phyloP scores from a whole-genome alignment of 805 yeast genomes.

The Torulaspora microellipsoides region DNA sequence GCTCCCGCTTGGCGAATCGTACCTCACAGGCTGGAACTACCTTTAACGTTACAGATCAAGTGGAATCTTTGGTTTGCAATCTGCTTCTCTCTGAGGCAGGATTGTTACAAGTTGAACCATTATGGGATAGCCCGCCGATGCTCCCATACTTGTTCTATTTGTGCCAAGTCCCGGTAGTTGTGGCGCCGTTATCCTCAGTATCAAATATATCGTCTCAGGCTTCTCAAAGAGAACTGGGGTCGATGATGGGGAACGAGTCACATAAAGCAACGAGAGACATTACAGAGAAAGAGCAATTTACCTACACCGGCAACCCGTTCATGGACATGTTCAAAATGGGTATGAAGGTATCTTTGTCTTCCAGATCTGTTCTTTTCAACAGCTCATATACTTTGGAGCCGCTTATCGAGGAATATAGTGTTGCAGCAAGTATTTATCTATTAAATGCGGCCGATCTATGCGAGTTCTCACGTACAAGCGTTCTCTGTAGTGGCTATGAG shows the following conservation, averaged over 20 bases:
- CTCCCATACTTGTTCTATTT: conserved; percentile 26
- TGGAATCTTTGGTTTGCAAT: conserved; percentile 30
- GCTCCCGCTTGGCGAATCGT: conserved; percentile 22
- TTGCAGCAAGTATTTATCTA: conserved; percentile 34
- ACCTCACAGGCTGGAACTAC: conserved; percentile 29
- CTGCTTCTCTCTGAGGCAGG: conserved; percentile 31
- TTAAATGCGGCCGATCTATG: conserved; percentile 33
- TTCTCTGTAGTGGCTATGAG: conserved; percentile 28
- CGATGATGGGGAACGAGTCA: conserved; percentile 1
- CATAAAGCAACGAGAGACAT: conserved; percentile 21
- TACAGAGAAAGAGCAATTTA: conserved; percentile 16
- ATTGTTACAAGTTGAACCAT: conserved; percentile 27
- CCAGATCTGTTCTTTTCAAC: conserved; percentile 29
- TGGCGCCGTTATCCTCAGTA: conserved; percentile 32
- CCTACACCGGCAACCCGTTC: conserved; percentile 30
- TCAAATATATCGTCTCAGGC: conserved; percentile 9
- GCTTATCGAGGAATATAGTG: conserved; percentile 33
- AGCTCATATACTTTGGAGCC: conserved; percentile 34
- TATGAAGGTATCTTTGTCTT: conserved; percentile 25
- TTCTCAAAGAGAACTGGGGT: conserved; percentile 4
- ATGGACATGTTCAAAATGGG: conserved; percentile 31
- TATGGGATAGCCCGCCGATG: conserved; percentile 24
- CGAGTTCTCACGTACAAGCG: conserved; percentile 31
- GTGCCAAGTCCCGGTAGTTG: conserved; percentile 29
- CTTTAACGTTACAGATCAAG: conserved; percentile 24